Evolutionary conservation across 306 rosid genomes (phyloP), one percentile per base, ranked within the genome.

Genomic region (Quercus suber): DNA sequence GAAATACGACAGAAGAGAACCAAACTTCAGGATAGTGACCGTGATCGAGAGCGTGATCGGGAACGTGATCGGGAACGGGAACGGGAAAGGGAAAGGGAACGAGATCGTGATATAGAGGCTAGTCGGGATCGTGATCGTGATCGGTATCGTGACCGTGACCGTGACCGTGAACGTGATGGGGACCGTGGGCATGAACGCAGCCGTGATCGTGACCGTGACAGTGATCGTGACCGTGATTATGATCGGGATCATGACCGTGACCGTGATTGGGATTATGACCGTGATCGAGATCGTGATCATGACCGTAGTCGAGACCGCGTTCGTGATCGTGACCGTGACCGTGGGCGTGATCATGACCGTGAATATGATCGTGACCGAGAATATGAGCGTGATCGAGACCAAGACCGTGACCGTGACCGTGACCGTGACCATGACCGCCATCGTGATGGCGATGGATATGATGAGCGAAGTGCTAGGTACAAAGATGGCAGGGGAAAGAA

Each of bases 401-500:
- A 2, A 8, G 76, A 53, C 19, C 49, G 64, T 21, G 77, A 85
- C 7, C 86, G 58, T 21, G 77, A 85, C 7, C 86, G 58, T 25
- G 76, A 52, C 19, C 49, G 64, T 21, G 77, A 85, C 7, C 86
- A 64, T 76, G 88, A 81, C 53, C 86, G 86, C 58, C 88, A 73
- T 55, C 88, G 80, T 55, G 87, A 94, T 43, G 87, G 80, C 31
- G 96, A 89, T 76, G 92, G 97, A 20, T 92, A 74, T 72, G 97
- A 93, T 80, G 94, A 89, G 20, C 91, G 91, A 71, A 82, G 84
- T 73, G 72, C 68, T 1, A 90, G 91, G 82, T 89, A 84, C 83
- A 90, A 84, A 81, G 97, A 92, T 78, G 69, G 90, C 79, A 90
- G 91, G 82, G 86, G 92, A 75, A 96, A 88, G 91, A 96, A 87